Conservation (phyloP, 768 basidiomycete species). For the Phaffia australis region DNA sequence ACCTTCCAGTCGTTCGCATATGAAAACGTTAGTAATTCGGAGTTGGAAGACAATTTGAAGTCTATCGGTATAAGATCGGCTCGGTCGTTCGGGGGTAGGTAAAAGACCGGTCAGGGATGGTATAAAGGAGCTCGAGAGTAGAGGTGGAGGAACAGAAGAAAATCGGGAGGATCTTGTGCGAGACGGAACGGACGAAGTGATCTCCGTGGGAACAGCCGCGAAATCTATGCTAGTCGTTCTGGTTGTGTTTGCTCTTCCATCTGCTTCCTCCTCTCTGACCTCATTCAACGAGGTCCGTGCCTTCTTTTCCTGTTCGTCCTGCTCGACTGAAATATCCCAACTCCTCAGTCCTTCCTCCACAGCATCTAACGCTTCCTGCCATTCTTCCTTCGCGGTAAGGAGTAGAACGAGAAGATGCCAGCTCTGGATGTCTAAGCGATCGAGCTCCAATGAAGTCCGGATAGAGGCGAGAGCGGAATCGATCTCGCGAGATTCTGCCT, state of each 20-base stretch:
- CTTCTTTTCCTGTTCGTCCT: slow-evolving; percentile 33
- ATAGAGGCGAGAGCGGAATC: slow-evolving; percentile 58
- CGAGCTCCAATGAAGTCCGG: slow-evolving; percentile 60
- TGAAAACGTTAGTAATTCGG: slow-evolving; percentile 69
- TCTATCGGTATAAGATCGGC: slow-evolving; percentile 45
- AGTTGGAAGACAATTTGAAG: slow-evolving; percentile 75
- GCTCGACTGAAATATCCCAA: slow-evolving; percentile 43
- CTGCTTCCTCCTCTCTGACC: not conserved
- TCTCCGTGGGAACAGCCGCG: not conserved
- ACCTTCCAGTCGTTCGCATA: slow-evolving; percentile 74
- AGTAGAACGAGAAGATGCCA: slow-evolving; percentile 87
- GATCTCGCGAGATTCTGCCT: slow-evolving; percentile 56
- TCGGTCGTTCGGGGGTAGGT: slow-evolving; percentile 29
- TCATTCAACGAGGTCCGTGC: not conserved
- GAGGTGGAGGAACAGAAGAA: slow-evolving; percentile 1
- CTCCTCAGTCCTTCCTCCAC: slow-evolving; percentile 66
- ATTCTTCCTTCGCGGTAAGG: slow-evolving; percentile 65
- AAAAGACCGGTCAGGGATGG: slow-evolving; percentile 35
- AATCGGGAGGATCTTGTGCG: not conserved
- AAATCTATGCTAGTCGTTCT: not conserved
- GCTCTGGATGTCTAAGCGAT: slow-evolving; percentile 53
- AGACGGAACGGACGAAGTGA: slow-evolving; percentile 6
- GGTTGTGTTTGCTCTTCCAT: not conserved
- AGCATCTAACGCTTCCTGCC: slow-evolving; percentile 63
- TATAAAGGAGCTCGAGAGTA: not conserved